phyloP scores from a whole-genome alignment of 805 yeast species.

The Metschnikowia santaceciliae region DNA sequence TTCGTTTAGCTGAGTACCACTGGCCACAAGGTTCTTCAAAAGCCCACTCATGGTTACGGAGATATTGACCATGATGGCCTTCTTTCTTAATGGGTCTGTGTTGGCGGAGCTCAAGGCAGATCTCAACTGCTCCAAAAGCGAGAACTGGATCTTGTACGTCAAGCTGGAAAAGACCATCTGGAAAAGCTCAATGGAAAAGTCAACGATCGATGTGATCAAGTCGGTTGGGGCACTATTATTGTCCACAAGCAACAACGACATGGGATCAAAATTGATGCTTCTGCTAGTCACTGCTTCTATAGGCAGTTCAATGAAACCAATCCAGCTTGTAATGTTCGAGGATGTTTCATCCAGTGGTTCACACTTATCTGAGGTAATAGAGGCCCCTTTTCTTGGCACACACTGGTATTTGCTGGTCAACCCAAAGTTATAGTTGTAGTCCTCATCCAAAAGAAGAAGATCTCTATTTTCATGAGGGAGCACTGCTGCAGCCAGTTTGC shows the following conservation, averaged over 20 bases:
- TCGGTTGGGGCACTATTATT: constrained; percentile 26
- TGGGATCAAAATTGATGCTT: constrained; percentile 34
- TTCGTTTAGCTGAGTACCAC: constrained; percentile 21
- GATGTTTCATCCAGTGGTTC: not conserved
- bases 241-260: constrained; percentile 21
- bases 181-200: constrained; percentile 73
- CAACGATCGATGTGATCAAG: constrained; percentile 49
- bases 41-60: constrained; percentile 61
- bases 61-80: constrained; percentile 58
- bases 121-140: constrained; percentile 78
- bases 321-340: constrained; percentile 21
- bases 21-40: constrained; percentile 22
- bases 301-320: constrained; percentile 28
- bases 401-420: constrained; percentile 44
- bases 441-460: constrained; percentile 40
- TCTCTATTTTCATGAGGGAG: constrained; percentile 24
- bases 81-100: constrained; percentile 29
- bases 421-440: constrained; percentile 49
- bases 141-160: constrained; percentile 75
- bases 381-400: not conserved
- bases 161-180: constrained; percentile 66
- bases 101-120: constrained; percentile 41
- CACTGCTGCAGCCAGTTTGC: constrained; percentile 6
- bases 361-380: not conserved
- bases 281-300: constrained; percentile 21